These are phyloP conservation scores for Amanita rimosa DNA, from an alignment of 768 basidiomycete genomes.

Conservation along the genomic window DNA sequence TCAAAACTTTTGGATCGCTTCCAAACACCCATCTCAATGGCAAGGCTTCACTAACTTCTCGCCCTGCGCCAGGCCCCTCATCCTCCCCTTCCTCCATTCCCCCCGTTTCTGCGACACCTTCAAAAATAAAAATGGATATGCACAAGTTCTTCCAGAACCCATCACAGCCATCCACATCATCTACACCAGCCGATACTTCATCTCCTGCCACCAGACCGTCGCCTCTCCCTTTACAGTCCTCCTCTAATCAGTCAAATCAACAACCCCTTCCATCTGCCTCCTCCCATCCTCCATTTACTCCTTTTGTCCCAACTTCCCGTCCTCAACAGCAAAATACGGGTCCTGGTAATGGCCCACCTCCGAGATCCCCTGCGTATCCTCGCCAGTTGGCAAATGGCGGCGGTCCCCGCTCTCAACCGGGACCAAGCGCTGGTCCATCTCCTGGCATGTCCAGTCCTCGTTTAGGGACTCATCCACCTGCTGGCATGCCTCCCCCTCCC, in stretches of 20 bases:
- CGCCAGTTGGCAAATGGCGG: slow-evolving; percentile 54
- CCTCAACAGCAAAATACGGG: slow-evolving; percentile 32
- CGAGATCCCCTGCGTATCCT: slow-evolving; percentile 56
- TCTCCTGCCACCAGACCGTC: slow-evolving; percentile 47
- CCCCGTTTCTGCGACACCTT: slow-evolving; percentile 21
- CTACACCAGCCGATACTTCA: slow-evolving; percentile 37
- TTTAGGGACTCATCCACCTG: slow-evolving; percentile 47
- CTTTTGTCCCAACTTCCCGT: slow-evolving; percentile 41
- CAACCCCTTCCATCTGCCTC: slow-evolving; percentile 28
- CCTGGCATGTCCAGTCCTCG: slow-evolving; percentile 58
- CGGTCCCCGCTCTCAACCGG: slow-evolving; percentile 43
- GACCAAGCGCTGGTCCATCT: slow-evolving; percentile 44
- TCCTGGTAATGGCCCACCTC: slow-evolving; percentile 37
- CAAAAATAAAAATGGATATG: slow-evolving; percentile 40
- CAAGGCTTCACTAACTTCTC: slow-evolving; percentile 38
- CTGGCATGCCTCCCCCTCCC: slow-evolving; percentile 29
- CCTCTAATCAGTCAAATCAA: slow-evolving; percentile 23
- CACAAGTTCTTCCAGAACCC: slow-evolving; percentile 52
- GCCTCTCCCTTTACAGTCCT: slow-evolving; percentile 39
- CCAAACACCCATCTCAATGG: slow-evolving; percentile 58
- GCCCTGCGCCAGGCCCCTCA: slow-evolving; percentile 21
- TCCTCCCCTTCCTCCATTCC: slow-evolving; percentile 23
- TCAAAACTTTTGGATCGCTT: slow-evolving; percentile 78
- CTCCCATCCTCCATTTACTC: slow-evolving; percentile 27
- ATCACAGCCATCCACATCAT: slow-evolving; percentile 32